Evolutionary conservation across 768 basidiomycete species (phyloP).

Genomic region (Mycena vulgaris): DNA sequence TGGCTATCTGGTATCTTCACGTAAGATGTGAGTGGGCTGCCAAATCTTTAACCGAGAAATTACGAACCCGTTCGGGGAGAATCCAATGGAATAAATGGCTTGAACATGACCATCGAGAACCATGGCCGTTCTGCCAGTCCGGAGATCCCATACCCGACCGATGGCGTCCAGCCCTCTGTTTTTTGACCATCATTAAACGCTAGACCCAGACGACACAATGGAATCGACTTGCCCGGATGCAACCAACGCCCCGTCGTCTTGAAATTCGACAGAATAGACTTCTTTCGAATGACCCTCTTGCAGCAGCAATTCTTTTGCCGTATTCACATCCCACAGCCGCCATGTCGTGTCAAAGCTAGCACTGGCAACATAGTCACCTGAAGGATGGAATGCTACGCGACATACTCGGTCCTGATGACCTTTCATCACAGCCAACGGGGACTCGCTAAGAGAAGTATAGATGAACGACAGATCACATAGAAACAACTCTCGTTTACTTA

Average conservation of each 20-base stretch:
- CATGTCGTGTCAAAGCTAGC: slow-evolving; percentile 98
- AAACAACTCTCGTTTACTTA: slow-evolving; percentile 48
- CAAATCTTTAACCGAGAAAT: slow-evolving; percentile 17
- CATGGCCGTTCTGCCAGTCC: slow-evolving; percentile 97
- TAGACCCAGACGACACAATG: neutral
- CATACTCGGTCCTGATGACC: slow-evolving; percentile 95
- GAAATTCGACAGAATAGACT: slow-evolving; percentile 96
- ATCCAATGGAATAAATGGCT: slow-evolving; percentile 91
- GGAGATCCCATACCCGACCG: slow-evolving; percentile 96
- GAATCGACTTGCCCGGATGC: slow-evolving; percentile 85
- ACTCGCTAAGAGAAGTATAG: slow-evolving; percentile 67
- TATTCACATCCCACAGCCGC: slow-evolving; percentile 95
- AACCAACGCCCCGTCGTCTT: slow-evolving; percentile 92
- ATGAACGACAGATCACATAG: slow-evolving; percentile 14
- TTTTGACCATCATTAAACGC: neutral
- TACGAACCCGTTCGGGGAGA: slow-evolving; percentile 95
- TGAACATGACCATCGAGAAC: slow-evolving; percentile 97
- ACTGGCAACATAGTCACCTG: slow-evolving; percentile 92
- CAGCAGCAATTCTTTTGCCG: slow-evolving; percentile 83
- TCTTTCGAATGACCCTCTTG: slow-evolving; percentile 99
- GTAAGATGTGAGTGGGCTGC: slow-evolving; percentile 27
- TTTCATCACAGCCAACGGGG: slow-evolving; percentile 86
- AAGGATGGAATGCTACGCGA: slow-evolving; percentile 96
- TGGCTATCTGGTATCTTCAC: slow-evolving; percentile 94
- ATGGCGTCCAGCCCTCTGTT: slow-evolving; percentile 94